Evolutionary conservation across 2,329 filamentous ascomycete species (phyloP).

Genomic region (Penicillium olsonii): DNA sequence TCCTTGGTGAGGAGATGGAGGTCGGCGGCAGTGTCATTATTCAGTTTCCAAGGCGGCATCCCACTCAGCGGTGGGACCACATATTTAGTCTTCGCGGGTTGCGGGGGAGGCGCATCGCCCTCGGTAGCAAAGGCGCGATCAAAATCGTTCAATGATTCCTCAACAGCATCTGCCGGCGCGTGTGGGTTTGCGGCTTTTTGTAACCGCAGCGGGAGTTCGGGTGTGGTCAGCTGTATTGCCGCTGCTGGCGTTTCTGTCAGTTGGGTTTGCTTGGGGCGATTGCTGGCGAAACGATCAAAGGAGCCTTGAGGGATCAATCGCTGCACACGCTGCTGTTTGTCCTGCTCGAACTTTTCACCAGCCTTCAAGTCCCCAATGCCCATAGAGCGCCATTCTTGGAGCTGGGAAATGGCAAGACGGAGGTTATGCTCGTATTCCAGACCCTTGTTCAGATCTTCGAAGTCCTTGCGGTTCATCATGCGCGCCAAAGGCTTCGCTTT

Average conservation of each 20-base stretch:
- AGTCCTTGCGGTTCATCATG: constrained; percentile 94
- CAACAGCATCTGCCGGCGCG: constrained; percentile 33
- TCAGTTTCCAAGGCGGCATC: constrained; percentile 60
- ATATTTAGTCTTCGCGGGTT: constrained; percentile 52
- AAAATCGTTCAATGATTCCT: constrained; percentile 52
- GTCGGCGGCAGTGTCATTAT: constrained; percentile 73
- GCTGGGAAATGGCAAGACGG: constrained; percentile 80
- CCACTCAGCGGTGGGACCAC: constrained; percentile 52
- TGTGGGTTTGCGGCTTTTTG: constrained; percentile 41
- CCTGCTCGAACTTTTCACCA: constrained; percentile 89
- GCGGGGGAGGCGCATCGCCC: constrained; percentile 43
- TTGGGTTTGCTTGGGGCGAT: constrained; percentile 69
- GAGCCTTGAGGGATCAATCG: constrained; percentile 68
- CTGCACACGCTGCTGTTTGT: constrained; percentile 76
- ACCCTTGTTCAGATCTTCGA: constrained; percentile 80
- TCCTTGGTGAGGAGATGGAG: constrained; percentile 81
- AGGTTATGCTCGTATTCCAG: constrained; percentile 89
- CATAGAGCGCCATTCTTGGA: constrained; percentile 90
- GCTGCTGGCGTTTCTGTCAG: constrained; percentile 72
- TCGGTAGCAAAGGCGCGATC: constrained; percentile 56
- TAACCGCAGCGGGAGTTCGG: constrained; percentile 70
- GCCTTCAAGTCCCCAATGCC: constrained; percentile 80
- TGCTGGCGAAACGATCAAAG: constrained; percentile 79
- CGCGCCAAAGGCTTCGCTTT: constrained; percentile 94
- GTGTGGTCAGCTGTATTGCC: constrained; percentile 73